A percentile compares a stretch with the other conserved stretches of the same genome.
Conservation (phyloP, 768 basidiomycete species). For the Udeniomyces megalosporus region DNA sequence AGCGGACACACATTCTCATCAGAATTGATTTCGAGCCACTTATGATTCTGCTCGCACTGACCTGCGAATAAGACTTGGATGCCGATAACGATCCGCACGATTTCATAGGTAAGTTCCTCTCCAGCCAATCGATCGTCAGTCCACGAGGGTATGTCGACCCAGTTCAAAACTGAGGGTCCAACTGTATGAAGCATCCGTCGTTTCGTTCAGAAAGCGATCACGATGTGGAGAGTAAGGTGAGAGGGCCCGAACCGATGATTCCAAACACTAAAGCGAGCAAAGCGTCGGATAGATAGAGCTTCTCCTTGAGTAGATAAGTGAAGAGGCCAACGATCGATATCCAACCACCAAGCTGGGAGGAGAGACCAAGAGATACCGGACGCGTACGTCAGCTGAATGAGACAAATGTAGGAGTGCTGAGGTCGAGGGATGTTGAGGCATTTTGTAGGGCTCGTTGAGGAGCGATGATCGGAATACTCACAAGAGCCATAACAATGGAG, state of each 20-base stretch:
- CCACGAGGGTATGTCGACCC: constrained; percentile 31
- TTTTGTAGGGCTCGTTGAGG: too few relatives aligned
- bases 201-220: too few relatives aligned
- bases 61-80: constrained; percentile 24
- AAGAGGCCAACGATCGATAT: constrained; percentile 26
- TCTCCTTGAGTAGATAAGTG: constrained; percentile 30
- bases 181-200: constrained; percentile 14
- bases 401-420: neutral
- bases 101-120: constrained; percentile 20
- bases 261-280: constrained; percentile 22
- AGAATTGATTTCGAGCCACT: too few relatives aligned
- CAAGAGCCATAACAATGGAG: neutral
- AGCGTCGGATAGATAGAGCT: constrained; percentile 22
- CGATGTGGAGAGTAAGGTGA: neutral
- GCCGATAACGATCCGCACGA: constrained; percentile 31
- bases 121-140: constrained; percentile 13
- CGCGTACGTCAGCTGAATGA: too few relatives aligned
- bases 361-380: too few relatives aligned
- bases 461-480: neutral
- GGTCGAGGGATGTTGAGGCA: neutral
- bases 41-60: too few relatives aligned
- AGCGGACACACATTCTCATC: too few relatives aligned
- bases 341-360: constrained; percentile 15
- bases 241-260: constrained; percentile 17
- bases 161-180: constrained; percentile 27